These are phyloP conservation scores for Moricandia moricandioides DNA, from an alignment of 345 rosid species.

Conservation along the genomic window DNA sequence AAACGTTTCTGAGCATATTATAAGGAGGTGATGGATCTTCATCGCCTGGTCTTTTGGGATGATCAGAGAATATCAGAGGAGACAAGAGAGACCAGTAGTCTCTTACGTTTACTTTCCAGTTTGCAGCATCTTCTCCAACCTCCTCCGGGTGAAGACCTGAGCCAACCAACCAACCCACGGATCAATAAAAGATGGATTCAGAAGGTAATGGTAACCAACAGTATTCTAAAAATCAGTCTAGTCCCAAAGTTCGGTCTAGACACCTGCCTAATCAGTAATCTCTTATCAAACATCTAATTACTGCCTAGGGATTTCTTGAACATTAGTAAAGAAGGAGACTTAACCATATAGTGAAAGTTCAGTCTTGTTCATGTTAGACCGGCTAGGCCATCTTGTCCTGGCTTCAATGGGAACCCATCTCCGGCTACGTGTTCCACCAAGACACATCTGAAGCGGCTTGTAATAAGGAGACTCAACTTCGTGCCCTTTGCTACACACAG, in stretches of 20 bases:
- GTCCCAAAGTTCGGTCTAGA: too few relatives aligned
- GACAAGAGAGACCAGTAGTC: slow-evolving; percentile 97
- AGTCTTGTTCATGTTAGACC: slow-evolving; percentile 66
- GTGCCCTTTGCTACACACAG: slow-evolving; percentile 69
- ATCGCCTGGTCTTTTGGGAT: slow-evolving; percentile 98
- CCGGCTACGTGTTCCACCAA: slow-evolving; percentile 74
- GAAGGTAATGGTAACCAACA: not conserved
- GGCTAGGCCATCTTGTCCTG: slow-evolving; percentile 80
- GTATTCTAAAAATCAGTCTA: not conserved
- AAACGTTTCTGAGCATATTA: slow-evolving; percentile 93
- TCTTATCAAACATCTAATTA: not conserved
- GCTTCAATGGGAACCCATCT: slow-evolving; percentile 89
- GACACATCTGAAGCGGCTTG: slow-evolving; percentile 79
- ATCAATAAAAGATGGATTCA: slow-evolving; percentile 1
- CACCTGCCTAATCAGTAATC: not conserved
- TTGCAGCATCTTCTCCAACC: slow-evolving; percentile 57
- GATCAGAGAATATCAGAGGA: slow-evolving; percentile 97
- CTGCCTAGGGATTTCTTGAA: not conserved
- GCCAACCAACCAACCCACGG: slow-evolving; percentile 13
- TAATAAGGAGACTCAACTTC: slow-evolving; percentile 91
- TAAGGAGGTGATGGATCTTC: slow-evolving; percentile 98
- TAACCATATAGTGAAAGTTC: slow-evolving; percentile 84
- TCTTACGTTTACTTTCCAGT: slow-evolving; percentile 55
- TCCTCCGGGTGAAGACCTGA: slow-evolving; percentile 73
- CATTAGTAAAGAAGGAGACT: slow-evolving; percentile 18